Evolutionary conservation across 306 rosid genomes (phyloP).

Genomic region (Vachellia collinsii): DNA sequence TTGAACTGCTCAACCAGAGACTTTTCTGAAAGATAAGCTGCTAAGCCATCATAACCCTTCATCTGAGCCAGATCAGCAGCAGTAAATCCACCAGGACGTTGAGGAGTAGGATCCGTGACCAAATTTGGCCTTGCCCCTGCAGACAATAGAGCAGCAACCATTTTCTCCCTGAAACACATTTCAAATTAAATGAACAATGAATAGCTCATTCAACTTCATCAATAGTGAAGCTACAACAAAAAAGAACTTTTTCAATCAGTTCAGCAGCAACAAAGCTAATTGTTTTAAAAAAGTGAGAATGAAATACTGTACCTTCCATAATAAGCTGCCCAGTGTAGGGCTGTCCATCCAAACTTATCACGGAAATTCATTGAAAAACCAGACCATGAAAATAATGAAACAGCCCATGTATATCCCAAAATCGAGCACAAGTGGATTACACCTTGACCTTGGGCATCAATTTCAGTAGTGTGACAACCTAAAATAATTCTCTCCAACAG

Average conservation of each 20-base stretch:
- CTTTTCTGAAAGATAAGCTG: slow-evolving; percentile 95
- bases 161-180: slow-evolving; percentile 68
- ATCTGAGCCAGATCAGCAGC: slow-evolving; percentile 81
- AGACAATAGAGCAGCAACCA: slow-evolving; percentile 79
- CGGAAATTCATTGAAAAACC: slow-evolving; percentile 90
- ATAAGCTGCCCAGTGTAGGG: slow-evolving; percentile 98
- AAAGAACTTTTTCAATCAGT: slow-evolving; percentile 16
- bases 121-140: slow-evolving; percentile 90
- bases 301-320: slow-evolving; percentile 68
- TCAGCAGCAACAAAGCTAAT: slow-evolving; percentile 16
- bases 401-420: slow-evolving; percentile 87
- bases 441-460: slow-evolving; percentile 81
- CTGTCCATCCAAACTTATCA: slow-evolving; percentile 95
- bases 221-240: slow-evolving; percentile 29
- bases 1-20: slow-evolving; percentile 77
- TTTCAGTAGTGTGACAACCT: slow-evolving; percentile 65
- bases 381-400: slow-evolving; percentile 71
- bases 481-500: slow-evolving; percentile 73
- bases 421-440: slow-evolving; percentile 92
- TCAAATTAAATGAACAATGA: slow-evolving; percentile 27
- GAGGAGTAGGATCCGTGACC: slow-evolving; percentile 88
- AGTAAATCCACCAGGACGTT: slow-evolving; percentile 74
- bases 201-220: slow-evolving; percentile 7
- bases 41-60: slow-evolving; percentile 77
- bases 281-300: slow-evolving; percentile 30